phyloP scores from a whole-genome alignment of 495 filamentous ascomycete genomes.

The Aspergillus ostianus region DNA sequence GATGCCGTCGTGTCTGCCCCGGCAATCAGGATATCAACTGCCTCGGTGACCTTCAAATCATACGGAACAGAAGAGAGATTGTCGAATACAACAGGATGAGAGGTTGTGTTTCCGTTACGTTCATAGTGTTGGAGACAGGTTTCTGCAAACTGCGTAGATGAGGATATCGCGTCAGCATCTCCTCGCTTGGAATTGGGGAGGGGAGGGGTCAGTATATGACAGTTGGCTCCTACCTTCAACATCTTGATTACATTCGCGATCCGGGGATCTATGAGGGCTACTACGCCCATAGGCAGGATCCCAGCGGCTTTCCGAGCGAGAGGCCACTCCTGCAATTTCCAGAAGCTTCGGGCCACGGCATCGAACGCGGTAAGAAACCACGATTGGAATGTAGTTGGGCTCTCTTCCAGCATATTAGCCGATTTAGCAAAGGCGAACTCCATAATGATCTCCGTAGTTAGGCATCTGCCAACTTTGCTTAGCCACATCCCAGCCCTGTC shows the following conservation, averaged over 20 bases:
- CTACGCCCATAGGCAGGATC: neutral
- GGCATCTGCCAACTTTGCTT: constrained; percentile 6
- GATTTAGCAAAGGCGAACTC: constrained; percentile 11
- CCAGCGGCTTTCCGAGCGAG: neutral
- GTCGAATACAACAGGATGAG: constrained; percentile 15
- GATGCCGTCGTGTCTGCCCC: constrained; percentile 14
- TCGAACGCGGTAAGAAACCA: constrained; percentile 6
- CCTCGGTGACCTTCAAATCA: neutral
- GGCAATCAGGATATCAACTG: constrained; percentile 14
- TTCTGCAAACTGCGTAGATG: constrained; percentile 6
- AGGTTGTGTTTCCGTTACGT: neutral
- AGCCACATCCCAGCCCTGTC: no score
- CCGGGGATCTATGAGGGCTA: neutral
- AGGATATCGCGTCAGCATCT: no score
- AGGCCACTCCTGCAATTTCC: neutral
- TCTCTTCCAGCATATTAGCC: constrained; percentile 2
- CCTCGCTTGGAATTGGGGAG: no score
- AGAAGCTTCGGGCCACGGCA: neutral
- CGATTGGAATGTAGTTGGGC: neutral
- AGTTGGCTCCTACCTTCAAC: neutral
- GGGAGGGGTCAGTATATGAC: no score
- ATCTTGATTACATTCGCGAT: neutral
- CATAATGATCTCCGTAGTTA: constrained; percentile 9
- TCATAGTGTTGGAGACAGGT: constrained; percentile 1
- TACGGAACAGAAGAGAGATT: constrained; percentile 5